A percentile compares a stretch with the other conserved stretches of the same genome.
These are phyloP conservation scores for Xylaria intraflava DNA, from an alignment of 495 filamentous ascomycete species.

Conservation along the genomic window DNA sequence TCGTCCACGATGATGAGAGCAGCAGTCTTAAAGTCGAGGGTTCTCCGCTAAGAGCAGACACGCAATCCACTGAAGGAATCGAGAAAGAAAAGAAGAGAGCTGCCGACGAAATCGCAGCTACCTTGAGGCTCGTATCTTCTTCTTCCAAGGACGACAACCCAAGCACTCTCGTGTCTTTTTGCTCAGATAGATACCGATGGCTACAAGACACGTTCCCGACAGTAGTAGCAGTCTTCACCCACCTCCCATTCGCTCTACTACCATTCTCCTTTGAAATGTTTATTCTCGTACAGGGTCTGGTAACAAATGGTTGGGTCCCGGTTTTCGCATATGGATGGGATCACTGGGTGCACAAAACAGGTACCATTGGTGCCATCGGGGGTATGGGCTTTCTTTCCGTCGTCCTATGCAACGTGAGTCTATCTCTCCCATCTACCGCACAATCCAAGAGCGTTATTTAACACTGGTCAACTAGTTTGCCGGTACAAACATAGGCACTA, in stretches of 20 bases:
- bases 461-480: conserved; percentile 44
- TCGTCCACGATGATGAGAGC: background rate
- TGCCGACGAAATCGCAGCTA: background rate
- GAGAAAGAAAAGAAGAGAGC: background rate
- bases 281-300: conserved; percentile 58
- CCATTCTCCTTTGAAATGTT: conserved; percentile 65
- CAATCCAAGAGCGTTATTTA: background rate
- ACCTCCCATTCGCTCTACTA: conserved; percentile 55
- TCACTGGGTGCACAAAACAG: conserved; percentile 59
- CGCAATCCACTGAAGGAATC: background rate
- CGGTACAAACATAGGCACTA: conserved; percentile 64
- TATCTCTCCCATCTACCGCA: background rate
- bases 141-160: background rate
- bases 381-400: conserved; percentile 64
- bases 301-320: conserved; percentile 60
- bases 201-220: conserved; percentile 61
- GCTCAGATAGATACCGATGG: conserved; percentile 43
- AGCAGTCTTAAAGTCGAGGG: background rate
- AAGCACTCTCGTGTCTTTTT: conserved; percentile 40
- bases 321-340: conserved; percentile 64
- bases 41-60: background rate
- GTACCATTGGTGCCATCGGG: conserved; percentile 54
- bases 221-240: conserved; percentile 49
- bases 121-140: background rate
- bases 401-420: conserved; percentile 59